Base-by-base conservation (phyloP, 306 rosid genomes). In the Pyrus communis region DNA sequence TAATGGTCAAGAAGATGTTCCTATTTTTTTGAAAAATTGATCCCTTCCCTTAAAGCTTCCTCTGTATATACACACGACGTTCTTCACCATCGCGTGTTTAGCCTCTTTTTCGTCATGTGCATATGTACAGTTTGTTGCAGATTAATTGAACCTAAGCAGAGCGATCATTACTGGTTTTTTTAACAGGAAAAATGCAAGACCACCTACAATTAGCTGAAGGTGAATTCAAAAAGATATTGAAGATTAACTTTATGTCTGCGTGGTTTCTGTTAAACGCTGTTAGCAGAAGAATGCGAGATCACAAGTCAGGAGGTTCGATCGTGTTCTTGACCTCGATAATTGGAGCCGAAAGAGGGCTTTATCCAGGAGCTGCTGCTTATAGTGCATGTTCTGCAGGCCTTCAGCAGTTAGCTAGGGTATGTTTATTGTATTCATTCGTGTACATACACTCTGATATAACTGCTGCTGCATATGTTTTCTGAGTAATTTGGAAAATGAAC, bases 351-450 rank as follows among this genome's bases (percentile, higher is more conserved):
- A 87, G 98, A 80, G 97, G 96, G 21, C 61, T 94, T 65, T 85
- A 94, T 82, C 87, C 85, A 0, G 97, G 98, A 45, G 90, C 91
- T 76, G 91, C 95, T 22, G 91, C 93, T 5, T 90, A 82, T 74
- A 93, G 89, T 70, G 85, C 95, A 7, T 80, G 86, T 74, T 73
- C 83, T 27, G 98, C 95, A 4, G 97, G 86, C 49, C 67, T 92
- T 45, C 93, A 88, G 81, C 97, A 94, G 75, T 79, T 94, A 81
- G 97, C 77, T 30, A 80, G 96, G 89, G 98, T 93, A 85, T 77
- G 75, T 28, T 25, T 22, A 33, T 74, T 59, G 30, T 13, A 43
- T 69, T 25, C 18, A 4, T 21, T 51, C 23, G 21, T 22, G 67
- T n/a, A 19, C 30, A 33, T 18, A 42, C 63, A 71, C 63, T 46